Conservation (phyloP, 148 eudicot genomes). For the Hydrangea macrophylla region DNA sequence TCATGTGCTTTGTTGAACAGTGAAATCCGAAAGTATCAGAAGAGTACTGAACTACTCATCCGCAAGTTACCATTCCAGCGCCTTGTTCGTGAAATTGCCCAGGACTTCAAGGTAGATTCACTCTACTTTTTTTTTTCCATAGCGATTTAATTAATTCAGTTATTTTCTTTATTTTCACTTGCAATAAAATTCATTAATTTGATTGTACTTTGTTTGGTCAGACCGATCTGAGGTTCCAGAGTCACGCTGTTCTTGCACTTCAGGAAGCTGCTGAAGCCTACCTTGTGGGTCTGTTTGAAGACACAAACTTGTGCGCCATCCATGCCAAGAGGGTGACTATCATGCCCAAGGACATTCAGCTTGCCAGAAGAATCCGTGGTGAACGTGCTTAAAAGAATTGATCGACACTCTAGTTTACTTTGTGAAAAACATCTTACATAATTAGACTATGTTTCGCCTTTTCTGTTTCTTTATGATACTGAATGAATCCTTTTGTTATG, state of each 20-base stretch:
- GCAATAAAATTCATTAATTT: not conserved
- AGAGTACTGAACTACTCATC: conserved; percentile 69
- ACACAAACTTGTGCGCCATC: conserved; percentile 28
- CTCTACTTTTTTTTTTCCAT: no score
- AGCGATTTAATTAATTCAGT: not conserved
- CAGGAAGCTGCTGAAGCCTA: conserved; percentile 44
- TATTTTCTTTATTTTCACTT: not conserved
- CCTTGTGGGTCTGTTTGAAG: conserved; percentile 40
- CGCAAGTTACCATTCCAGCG: conserved; percentile 68
- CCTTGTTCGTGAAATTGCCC: conserved; percentile 68
- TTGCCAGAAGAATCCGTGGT: conserved; percentile 45
- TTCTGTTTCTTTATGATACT: no score
- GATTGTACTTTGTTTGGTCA: not conserved
- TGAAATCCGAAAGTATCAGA: conserved; percentile 73
- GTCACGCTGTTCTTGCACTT: conserved; percentile 43
- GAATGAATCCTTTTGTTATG: no score
- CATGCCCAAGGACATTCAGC: conserved; percentile 46
- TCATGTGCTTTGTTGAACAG: conserved; percentile 30
- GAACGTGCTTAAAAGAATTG: conserved; percentile 34
- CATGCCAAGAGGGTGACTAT: conserved; percentile 49
- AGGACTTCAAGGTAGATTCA: conserved; percentile 69
- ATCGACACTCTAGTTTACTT: not conserved
- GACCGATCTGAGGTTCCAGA: conserved; percentile 54
- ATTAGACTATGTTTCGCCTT: not conserved
- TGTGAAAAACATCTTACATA: not conserved